Conservation (phyloP, 768 basidiomycete genomes). For the Kwoniella sp. region DNA sequence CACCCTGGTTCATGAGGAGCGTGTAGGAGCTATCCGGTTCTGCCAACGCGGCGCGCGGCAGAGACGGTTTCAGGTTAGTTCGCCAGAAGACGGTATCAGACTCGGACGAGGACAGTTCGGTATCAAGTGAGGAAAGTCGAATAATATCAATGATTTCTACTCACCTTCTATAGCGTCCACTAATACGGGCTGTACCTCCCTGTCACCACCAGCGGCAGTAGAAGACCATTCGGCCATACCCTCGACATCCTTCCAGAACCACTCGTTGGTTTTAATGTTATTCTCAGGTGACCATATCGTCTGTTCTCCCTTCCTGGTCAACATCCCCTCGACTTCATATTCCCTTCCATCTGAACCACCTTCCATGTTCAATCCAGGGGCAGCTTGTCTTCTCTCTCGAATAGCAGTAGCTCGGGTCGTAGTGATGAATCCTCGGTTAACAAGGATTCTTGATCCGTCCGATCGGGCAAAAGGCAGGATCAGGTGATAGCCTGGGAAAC, state of each 20-base stretch:
- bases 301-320: constrained; percentile 66
- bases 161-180: constrained; percentile 88
- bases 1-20: constrained; percentile 62
- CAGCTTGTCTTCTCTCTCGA: constrained; percentile 30
- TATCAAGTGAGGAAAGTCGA: not conserved
- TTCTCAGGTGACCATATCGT: constrained; percentile 92
- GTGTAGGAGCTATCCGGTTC: constrained; percentile 64
- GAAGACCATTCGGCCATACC: constrained; percentile 71
- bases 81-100: no score
- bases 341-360: constrained; percentile 57
- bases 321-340: constrained; percentile 81
- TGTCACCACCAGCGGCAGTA: constrained; percentile 74
- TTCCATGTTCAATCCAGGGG: constrained; percentile 25
- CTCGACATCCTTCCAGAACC: constrained; percentile 88
- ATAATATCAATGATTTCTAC: constrained; percentile 42
- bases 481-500: constrained; percentile 82
- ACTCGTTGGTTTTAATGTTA: constrained; percentile 71
- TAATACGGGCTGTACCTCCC: constrained; percentile 80
- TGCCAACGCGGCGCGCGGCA: constrained; percentile 58
- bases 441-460: constrained; percentile 77
- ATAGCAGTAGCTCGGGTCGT: constrained; percentile 53
- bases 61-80: no score
- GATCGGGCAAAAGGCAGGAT: constrained; percentile 78
- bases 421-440: constrained; percentile 87
- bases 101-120: no score